phyloP scores from a whole-genome alignment of 345 rosid species.

The Fremontodendron californicum region DNA sequence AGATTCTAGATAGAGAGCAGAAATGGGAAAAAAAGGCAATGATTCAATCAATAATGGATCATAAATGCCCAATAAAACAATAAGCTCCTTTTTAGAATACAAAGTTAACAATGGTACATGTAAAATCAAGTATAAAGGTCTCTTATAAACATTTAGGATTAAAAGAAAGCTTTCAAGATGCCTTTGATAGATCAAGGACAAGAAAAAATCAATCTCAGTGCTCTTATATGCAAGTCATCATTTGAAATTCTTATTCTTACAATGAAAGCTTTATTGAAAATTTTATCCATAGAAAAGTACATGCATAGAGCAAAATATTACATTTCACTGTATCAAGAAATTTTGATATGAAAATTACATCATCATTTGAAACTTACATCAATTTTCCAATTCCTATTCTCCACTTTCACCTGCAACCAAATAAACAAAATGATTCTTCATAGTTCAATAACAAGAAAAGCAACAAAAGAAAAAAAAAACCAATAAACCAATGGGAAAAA shows the following conservation, averaged over 20 bases:
- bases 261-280: neutral
- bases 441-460: neutral
- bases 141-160: neutral
- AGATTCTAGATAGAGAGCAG: neutral
- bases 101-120: neutral
- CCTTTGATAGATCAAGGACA: neutral
- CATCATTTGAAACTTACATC: conserved; percentile 50
- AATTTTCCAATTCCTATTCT: conserved; percentile 81
- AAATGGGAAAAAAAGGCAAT: neutral
- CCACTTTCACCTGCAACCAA: conserved; percentile 90
- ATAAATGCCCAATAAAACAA: neutral
- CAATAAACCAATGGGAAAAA: neutral
- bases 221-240: neutral
- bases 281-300: conserved; percentile 17
- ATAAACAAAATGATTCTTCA: neutral
- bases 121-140: neutral
- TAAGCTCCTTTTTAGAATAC: neutral
- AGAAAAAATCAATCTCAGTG: neutral
- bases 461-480: neutral
- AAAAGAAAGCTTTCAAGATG: neutral
- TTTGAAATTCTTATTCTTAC: neutral
- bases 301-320: neutral
- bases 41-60: neutral
- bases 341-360: conserved; percentile 1
- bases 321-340: neutral